phyloP scores from a whole-genome alignment of 2,329 filamentous ascomycete species.

The Fusarium sp. region DNA sequence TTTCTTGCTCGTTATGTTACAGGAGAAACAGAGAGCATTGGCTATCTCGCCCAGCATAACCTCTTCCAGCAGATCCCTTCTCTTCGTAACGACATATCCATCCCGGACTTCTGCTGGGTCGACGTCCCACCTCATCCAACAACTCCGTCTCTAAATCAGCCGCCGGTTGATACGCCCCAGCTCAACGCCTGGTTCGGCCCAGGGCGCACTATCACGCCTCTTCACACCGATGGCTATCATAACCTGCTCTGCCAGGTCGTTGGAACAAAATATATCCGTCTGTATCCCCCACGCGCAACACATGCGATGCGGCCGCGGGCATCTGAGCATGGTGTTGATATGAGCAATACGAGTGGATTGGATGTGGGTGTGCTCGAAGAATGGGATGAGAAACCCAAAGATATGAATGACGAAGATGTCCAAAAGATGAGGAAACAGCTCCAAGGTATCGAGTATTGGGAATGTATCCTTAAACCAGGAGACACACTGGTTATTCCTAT shows the following conservation, averaged over 20 bases:
- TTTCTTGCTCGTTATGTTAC: conserved; percentile 74
- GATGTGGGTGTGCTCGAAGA: conserved; percentile 79
- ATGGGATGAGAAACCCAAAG: conserved; percentile 57
- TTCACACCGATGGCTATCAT: conserved; percentile 94
- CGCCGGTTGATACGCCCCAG: conserved; percentile 66
- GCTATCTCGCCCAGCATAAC: conserved; percentile 93
- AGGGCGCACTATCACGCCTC: conserved; percentile 84
- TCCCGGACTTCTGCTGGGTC: conserved; percentile 88
- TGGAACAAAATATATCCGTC: conserved; percentile 88
- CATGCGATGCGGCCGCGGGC: conserved; percentile 68
- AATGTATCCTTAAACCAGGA: conserved; percentile 81
- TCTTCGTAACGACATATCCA: conserved; percentile 77
- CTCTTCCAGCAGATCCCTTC: conserved; percentile 84
- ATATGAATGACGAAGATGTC: conserved; percentile 46
- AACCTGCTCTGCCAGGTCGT: conserved; percentile 92
- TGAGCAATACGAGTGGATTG: conserved; percentile 87
- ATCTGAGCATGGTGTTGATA: conserved; percentile 78
- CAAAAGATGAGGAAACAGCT: conserved; percentile 60
- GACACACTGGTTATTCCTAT: conserved; percentile 90
- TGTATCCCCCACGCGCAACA: conserved; percentile 78
- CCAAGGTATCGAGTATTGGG: conserved; percentile 70
- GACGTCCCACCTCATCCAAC: conserved; percentile 67
- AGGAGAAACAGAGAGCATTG: conserved; percentile 53
- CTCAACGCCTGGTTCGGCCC: conserved; percentile 96
- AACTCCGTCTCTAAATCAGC: conserved; percentile 48